Base-by-base conservation (phyloP, 768 basidiomycete genomes). In the Cubamyces sp. region DNA sequence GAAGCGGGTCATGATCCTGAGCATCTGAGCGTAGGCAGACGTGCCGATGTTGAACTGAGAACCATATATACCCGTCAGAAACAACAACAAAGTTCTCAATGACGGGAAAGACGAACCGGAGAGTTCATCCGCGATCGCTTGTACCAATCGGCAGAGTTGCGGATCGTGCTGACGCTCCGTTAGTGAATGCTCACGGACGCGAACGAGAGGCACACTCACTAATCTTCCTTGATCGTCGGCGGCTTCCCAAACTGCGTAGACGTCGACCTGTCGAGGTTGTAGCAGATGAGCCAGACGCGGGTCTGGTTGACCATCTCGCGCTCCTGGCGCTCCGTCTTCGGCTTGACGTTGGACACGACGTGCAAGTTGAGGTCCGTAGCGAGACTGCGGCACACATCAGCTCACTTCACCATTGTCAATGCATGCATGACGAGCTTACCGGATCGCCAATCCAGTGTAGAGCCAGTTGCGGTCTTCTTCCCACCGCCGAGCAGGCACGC, bases 391-490 rank as follows among this genome's bases (percentile, higher is more conserved):
- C 9, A 11, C 34, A 34, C 34, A 34, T 34, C 34, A 34, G 34
- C 4, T 5, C 34, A 34, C 6, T 11, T 34, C 34, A 34, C 6
- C 34, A 34, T 11, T 9, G 9, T 34, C 4, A 9, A 34, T 9
- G 34, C 5, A 11, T 11, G 9, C 34, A 6, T 40, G 28, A 21
- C 12, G 9, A 18, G 23, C 65, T 40, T 54, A 90, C 86, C 91
- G 87, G 37, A 94, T 88, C 1, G 92, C 93, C 63, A 94, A 84
- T 21, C 94, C 93, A 4, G 92, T 90, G 70, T 93, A 92, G 50
- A 95, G 73, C 91, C 93, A 96, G 59, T 90, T 91, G 28, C 92
- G 81, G 70, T 96, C 93, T 67, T 96, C 92, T 68, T 96, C 93
- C 89, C 94, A 96, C 45, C 85, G 76, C 23, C 87, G 82, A 1